Base-by-base conservation (phyloP, 108 stramenopile genomes). In the Pseudonitzschia pungens region DNA sequence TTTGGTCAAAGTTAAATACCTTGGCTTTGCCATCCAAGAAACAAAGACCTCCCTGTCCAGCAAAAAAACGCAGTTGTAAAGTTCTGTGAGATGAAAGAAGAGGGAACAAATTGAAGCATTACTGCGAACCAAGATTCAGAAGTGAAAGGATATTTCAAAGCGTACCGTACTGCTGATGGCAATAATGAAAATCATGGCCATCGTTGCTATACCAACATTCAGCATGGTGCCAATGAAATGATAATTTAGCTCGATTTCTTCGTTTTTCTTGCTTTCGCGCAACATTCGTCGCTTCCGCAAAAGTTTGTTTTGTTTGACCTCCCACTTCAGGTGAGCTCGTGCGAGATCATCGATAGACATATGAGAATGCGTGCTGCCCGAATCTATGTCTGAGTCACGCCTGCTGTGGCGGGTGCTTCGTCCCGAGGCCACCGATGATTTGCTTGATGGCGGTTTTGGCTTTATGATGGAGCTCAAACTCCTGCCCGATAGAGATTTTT, bases 111-210 rank as follows among this genome's bases (percentile, higher is more conserved):
- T 0, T 5, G 5, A 58, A n/a, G 14, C 12, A 58, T 3, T 14
- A 22, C 0, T 14, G n/a, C 57, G 27, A 26, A 58, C 8, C 24
- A 22, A 58, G 0, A 1, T 16, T 26, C 6, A 36, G 36, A 24
- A 54, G 7, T 54, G 10, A 36, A 36, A 36, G 36, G 36, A 36
- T 36, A 36, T 36, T 36, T 36, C 36, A 32, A 16, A 29, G 40
- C 60, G 12, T 62, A 62, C 81, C 62, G 45, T 74, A 26, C 62
- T 43, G 2, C 65, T 68, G 42, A 82, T 72, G 29, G 54, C 54
- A 22, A 77, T 44, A 32, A 82, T 82, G 14, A 82, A 54, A 36
- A 72, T 73, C 32, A 82, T 48, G 21, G 73, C 65, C 10, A 82
- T 65, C 16, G 68, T 51, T 6, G 68, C 59, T 51, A 79, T 28